Percentiles rank a stretch among this genome's conserved stretches.
Evolutionary conservation across 2,329 filamentous ascomycete genomes (phyloP).

Genomic region (Microthyrium microscopicum): DNA sequence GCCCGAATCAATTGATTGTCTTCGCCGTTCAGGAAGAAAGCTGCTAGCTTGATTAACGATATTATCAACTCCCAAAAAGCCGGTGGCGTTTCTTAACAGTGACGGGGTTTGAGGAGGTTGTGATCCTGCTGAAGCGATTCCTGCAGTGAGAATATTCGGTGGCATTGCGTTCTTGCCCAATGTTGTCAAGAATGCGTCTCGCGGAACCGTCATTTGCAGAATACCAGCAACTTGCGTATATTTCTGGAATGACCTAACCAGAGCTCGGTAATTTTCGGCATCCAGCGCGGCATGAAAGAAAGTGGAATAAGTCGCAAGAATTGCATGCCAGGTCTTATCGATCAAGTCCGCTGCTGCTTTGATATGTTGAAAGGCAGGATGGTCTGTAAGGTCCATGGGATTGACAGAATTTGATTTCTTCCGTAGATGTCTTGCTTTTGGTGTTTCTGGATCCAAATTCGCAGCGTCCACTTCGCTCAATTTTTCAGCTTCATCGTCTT

Average conservation of each 20-base stretch:
- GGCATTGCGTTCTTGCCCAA: slow-evolving; percentile 87
- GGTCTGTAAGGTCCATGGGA: slow-evolving; percentile 57
- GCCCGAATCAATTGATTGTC: slow-evolving; percentile 36
- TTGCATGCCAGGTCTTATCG: slow-evolving; percentile 86
- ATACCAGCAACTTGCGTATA: slow-evolving; percentile 90
- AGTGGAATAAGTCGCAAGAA: slow-evolving; percentile 86
- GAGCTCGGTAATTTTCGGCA: slow-evolving; percentile 78
- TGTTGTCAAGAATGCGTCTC: slow-evolving; percentile 89
- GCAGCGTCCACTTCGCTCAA: slow-evolving; percentile 26
- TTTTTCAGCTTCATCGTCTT: slow-evolving; percentile 23
- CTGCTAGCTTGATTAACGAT: slow-evolving; percentile 19
- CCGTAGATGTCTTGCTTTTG: slow-evolving; percentile 47
- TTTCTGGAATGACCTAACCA: slow-evolving; percentile 87
- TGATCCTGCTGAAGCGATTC: slow-evolving; percentile 15
- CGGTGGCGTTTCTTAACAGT: slow-evolving; percentile 55
- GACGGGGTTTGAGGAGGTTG: slow-evolving; percentile 31
- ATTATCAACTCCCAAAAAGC: slow-evolving; percentile 57
- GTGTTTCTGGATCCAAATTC: slow-evolving; percentile 17
- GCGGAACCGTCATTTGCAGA: slow-evolving; percentile 64
- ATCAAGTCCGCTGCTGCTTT: slow-evolving; percentile 67
- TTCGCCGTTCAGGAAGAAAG: slow-evolving; percentile 38
- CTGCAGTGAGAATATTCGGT: slow-evolving; percentile 42
- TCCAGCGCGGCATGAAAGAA: slow-evolving; percentile 87
- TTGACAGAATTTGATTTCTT: slow-evolving; percentile 70
- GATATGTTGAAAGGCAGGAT: slow-evolving; percentile 54